Evolutionary conservation across 192 early-diverging fungal species (phyloP), one percentile per base, ranked within the genome.

Genomic region (Coemansia sp.): DNA sequence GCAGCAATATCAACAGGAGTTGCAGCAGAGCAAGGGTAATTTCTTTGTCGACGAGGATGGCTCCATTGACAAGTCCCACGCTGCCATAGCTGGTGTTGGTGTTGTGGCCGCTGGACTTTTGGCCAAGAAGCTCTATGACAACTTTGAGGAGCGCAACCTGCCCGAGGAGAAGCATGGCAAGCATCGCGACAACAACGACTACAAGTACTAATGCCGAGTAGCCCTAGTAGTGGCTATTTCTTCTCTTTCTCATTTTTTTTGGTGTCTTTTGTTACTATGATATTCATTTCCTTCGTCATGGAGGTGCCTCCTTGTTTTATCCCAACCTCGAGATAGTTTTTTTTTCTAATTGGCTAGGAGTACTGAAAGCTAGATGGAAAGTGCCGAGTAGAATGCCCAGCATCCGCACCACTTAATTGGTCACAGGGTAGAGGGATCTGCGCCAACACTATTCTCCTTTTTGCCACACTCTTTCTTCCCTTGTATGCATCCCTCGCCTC

Each of bases 1-100:
- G 19, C 50, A 68, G 42, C 27, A 69, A 60, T 34, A 41, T 34
- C 34, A 39, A 15, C 62, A 39, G 24, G 38, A 51, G 48, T 39
- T 27, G 29, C 27, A 48, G 31, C 53, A 42, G 46, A 22, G 9
- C 40, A 53, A 59, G 7, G 65, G 51, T 29, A 39, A 65, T 20
- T 75, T 71, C 50, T 78, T 69, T 41, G 53, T 32, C 15, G 48
- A 72, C 38, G 70, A 72, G n/a, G 76, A 78, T 13, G 76, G 71
- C 61, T 34, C 44, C 17, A 29, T 69, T 15, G 59, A 69, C 70
- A 78, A 78, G 67, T 69, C 76, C 40, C 70, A 55, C 13, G 40
- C 69, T 11, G 60, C 63, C 36, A 22, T 78, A 55, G 64, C 71
- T 46, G 63, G 67, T 2, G 64, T 61, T 6, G 64, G 68, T 39